phyloP scores from a whole-genome alignment of 257 asterid species.

The Mentha longifolia region DNA sequence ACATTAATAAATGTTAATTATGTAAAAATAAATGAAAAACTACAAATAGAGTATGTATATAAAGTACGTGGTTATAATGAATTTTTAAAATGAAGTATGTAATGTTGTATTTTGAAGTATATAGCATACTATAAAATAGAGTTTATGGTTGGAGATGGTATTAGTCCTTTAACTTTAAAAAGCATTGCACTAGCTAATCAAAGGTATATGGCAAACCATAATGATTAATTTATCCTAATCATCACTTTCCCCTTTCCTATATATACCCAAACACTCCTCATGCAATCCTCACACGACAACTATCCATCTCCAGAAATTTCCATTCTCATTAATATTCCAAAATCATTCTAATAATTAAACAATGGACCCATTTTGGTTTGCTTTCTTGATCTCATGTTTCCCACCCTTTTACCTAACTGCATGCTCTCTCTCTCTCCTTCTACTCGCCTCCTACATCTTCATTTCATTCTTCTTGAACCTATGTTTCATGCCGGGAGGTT shows the following conservation, averaged over 20 bases:
- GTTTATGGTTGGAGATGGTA: too few species aligned
- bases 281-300: constrained; percentile 42
- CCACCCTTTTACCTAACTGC: constrained; percentile 27
- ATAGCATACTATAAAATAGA: too few species aligned
- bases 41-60: too few species aligned
- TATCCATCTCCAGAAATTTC: constrained; percentile 15
- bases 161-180: neutral
- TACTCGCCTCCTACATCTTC: constrained; percentile 32
- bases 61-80: too few species aligned
- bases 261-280: constrained; percentile 37
- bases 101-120: too few species aligned
- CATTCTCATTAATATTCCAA: constrained; percentile 13
- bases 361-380: constrained; percentile 48
- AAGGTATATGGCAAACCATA: neutral
- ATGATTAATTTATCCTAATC: constrained; percentile 24
- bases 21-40: too few species aligned
- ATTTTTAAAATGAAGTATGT: too few species aligned
- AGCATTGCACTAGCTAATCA: neutral
- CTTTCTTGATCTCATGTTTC: constrained; percentile 39
- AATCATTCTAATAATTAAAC: neutral
- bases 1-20: too few species aligned
- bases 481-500: constrained; percentile 47
- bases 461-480: constrained; percentile 36
- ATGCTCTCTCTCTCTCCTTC: constrained; percentile 32
- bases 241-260: constrained; percentile 43